Percentiles rank a stretch among this genome's conserved stretches.
phyloP scores from a whole-genome alignment of 202 grass and related monocot genomes.

The Hordeum pubiflorum region DNA sequence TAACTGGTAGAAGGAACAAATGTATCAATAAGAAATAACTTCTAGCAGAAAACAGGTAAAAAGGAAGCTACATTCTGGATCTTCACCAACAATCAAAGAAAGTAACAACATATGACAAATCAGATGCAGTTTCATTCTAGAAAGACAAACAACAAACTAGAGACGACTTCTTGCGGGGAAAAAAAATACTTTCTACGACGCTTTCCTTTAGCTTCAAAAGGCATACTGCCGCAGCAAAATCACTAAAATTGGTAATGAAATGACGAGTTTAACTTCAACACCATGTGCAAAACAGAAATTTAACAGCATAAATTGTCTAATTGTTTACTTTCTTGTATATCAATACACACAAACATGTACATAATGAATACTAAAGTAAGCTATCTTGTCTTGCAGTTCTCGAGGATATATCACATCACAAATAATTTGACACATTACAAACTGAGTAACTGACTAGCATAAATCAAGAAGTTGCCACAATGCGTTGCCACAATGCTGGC shows the following conservation, averaged over 20 bases:
- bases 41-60: background rate
- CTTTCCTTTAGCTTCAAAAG: background rate
- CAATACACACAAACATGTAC: background rate
- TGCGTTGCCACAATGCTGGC: background rate
- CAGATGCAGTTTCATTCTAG: background rate
- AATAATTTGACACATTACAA: background rate
- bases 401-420: background rate
- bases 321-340: background rate
- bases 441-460: background rate
- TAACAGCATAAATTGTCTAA: background rate
- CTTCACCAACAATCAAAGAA: background rate
- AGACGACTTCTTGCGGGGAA: background rate
- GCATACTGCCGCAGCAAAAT: background rate
- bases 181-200: background rate
- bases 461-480: background rate
- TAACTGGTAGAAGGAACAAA: slow-evolving; percentile 49
- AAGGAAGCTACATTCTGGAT: background rate
- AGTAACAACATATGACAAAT: background rate
- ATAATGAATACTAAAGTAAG: background rate
- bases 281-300: background rate
- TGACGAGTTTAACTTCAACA: background rate
- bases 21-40: slow-evolving; percentile 13
- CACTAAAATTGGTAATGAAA: background rate
- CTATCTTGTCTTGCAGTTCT: background rate
- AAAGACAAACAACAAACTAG: background rate